These are phyloP conservation scores for Cercophora samala DNA, from an alignment of 495 filamentous ascomycete species.

Conservation along the genomic window DNA sequence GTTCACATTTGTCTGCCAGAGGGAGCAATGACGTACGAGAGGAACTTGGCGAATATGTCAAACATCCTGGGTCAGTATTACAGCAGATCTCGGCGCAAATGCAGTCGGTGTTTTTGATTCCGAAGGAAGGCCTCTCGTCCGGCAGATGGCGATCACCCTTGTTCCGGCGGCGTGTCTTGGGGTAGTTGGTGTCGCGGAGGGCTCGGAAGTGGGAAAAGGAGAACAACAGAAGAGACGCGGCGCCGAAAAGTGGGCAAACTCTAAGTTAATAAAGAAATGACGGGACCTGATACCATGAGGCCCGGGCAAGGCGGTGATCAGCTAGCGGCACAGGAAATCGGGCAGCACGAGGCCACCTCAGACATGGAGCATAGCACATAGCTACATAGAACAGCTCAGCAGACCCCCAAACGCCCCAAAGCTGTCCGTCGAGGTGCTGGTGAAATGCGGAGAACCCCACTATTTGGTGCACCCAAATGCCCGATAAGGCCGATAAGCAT, in stretches of 20 bases:
- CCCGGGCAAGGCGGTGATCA: neutral
- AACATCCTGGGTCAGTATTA: conserved; percentile 57
- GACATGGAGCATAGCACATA: neutral
- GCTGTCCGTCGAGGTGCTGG: neutral
- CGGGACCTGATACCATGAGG: no score
- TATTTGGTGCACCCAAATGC: neutral
- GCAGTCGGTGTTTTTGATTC: neutral
- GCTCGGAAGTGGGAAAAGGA: neutral
- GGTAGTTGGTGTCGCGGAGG: neutral
- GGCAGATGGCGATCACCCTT: neutral
- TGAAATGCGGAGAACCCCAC: conserved; percentile 1
- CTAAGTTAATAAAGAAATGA: neutral
- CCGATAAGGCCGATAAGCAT: neutral
- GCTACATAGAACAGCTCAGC: neutral
- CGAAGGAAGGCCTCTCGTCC: no score
- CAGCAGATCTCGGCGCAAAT: neutral
- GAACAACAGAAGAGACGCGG: neutral
- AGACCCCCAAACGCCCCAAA: no score
- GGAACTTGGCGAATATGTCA: conserved; percentile 71
- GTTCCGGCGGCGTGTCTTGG: neutral
- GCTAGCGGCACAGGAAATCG: neutral
- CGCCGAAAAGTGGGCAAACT: neutral
- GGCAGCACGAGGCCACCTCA: neutral
- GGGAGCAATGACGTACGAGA: conserved; percentile 60
- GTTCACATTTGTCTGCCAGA: neutral